Evolutionary conservation across 2,329 filamentous ascomycete species (phyloP), one percentile per base, ranked within the genome.

Genomic region (Myrmaecium sp.): DNA sequence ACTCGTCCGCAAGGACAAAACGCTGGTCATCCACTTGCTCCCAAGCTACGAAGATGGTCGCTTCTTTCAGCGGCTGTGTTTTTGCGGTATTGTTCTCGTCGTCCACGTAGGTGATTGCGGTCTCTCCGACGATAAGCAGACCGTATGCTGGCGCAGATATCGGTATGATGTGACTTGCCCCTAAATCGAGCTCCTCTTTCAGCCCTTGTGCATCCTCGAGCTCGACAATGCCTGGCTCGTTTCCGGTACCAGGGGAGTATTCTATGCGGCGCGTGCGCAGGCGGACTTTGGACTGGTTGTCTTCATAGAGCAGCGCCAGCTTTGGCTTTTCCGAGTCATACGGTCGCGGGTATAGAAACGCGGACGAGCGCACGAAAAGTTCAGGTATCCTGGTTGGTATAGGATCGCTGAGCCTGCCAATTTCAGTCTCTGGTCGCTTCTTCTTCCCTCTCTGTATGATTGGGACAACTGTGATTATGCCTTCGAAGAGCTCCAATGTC

Each of bases 21-120:
- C 76, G 67, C 20, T 76, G 74, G 14, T 72, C 69, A 41, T 95
- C 80, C 27, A 89, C 73, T 40, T 75, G 70, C 34, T 79, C 78
- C 84, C 86, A 98, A 2, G 82, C 73, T n/a, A 89, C 76, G 39
- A 91, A 95, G 18, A 93, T 74, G 3, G 77, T 82, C 1, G 83
- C 69, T 30, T 86, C 73, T 1, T 69, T 60, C 3, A 94, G 54
- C 0, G 63, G 56, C 6, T 72, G 64, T 11, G 73, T 68, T 8
- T 82, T 64, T 8, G 64, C 64, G 17, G 71, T 66, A 34, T 75
- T 74, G 14, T 57, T 79, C 17, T 77, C 64, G 33, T 82, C 79
- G 41, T 93, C 79, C 32, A 89, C 74, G 47, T 95, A 95, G 6
- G 75, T 69, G 31, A 98, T 66, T 2, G 74, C 72, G 0, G 80